Evolutionary conservation across 306 rosid species (phyloP).

Genomic region (Quercus parvula): DNA sequence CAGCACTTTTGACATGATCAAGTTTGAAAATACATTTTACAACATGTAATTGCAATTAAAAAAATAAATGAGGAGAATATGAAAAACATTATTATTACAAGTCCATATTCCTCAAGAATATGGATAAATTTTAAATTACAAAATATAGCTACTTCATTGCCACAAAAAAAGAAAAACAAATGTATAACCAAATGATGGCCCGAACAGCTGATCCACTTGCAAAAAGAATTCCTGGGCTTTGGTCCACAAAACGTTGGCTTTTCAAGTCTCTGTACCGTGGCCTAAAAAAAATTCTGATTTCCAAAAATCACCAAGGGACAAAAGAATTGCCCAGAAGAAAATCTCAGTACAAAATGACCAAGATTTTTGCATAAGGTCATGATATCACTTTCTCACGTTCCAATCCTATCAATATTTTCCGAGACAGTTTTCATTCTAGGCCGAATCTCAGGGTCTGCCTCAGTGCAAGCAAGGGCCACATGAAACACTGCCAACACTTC

Average conservation of each 20-base stretch:
- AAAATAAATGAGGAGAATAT: background rate
- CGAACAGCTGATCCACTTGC: slow-evolving; percentile 31
- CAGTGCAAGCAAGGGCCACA: slow-evolving; percentile 82
- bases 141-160: slow-evolving; percentile 24
- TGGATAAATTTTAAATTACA: slow-evolving; percentile 29
- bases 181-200: slow-evolving; percentile 13
- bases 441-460: slow-evolving; percentile 79
- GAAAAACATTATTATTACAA: background rate
- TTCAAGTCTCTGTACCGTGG: slow-evolving; percentile 26
- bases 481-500: slow-evolving; percentile 89
- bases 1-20: background rate
- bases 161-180: slow-evolving; percentile 1
- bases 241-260: slow-evolving; percentile 16
- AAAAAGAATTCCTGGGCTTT: slow-evolving; percentile 3
- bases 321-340: slow-evolving; percentile 4
- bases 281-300: slow-evolving; percentile 27
- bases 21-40: background rate
- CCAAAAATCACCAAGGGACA: slow-evolving; percentile 24
- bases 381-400: slow-evolving; percentile 20
- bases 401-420: slow-evolving; percentile 77
- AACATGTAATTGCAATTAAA: background rate
- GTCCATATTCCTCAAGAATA: background rate
- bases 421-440: slow-evolving; percentile 92
- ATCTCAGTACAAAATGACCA: slow-evolving; percentile 17
- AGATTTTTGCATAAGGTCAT: slow-evolving; percentile 5